phyloP scores from a whole-genome alignment of 2,329 filamentous ascomycete genomes.

The Clathrospora elynae region DNA sequence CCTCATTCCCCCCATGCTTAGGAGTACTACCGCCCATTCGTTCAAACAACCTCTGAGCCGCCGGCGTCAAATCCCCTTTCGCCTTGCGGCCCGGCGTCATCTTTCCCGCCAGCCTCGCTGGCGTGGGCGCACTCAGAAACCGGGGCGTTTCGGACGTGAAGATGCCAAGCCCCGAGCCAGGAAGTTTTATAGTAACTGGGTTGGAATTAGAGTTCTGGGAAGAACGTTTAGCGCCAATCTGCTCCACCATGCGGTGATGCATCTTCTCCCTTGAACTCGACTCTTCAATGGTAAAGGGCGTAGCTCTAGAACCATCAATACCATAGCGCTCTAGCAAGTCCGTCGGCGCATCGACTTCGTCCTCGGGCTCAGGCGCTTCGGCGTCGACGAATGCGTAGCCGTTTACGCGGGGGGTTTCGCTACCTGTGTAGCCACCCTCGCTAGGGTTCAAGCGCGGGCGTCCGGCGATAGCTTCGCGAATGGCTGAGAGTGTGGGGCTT shows the following conservation, averaged over 20 bases:
- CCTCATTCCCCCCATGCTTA: conserved; percentile 18
- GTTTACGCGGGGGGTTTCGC: conserved; percentile 86
- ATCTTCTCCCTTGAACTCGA: conserved; percentile 77
- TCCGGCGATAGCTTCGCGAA: conserved; percentile 83
- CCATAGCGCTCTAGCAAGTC: conserved; percentile 54
- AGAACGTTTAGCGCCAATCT: conserved; percentile 25
- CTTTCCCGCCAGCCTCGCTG: conserved; percentile 64
- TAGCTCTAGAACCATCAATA: conserved; percentile 20
- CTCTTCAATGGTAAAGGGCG: conserved; percentile 74
- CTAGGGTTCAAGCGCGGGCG: conserved; percentile 66
- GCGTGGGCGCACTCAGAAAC: conserved; percentile 76
- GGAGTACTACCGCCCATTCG: conserved; percentile 47
- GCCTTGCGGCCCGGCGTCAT: conserved; percentile 51
- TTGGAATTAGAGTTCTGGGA: neutral
- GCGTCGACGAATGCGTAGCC: conserved; percentile 95
- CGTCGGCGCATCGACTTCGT: conserved; percentile 46
- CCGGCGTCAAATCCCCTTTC: conserved; percentile 69
- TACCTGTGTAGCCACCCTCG: conserved; percentile 65
- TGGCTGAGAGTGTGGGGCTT: conserved; percentile 81
- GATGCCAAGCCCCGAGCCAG: conserved; percentile 33
- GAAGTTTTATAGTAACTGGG: conserved; percentile 1
- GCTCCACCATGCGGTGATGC: conserved; percentile 69
- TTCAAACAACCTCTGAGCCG: conserved; percentile 62
- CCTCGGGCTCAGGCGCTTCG: conserved; percentile 74
- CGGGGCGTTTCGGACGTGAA: conserved; percentile 57